Conservation (phyloP, 192 early-diverging fungal species). For the Podila minutissima region DNA sequence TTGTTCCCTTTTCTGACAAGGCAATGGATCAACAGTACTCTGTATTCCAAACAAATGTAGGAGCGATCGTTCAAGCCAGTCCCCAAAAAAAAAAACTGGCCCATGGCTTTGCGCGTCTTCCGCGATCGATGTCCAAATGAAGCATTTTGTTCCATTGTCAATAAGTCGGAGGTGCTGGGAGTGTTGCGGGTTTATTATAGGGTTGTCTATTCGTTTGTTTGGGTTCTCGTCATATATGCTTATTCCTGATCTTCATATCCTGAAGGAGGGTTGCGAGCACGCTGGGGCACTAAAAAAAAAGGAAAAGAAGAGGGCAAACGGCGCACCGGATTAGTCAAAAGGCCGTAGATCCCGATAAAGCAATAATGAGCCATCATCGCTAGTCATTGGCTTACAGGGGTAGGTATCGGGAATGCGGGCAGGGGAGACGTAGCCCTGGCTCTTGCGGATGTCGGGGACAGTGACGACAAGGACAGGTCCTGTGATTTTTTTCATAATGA, state of each 20-base stretch:
- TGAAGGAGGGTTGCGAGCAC: constrained; percentile 47
- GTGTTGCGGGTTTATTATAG: background rate
- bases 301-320: background rate
- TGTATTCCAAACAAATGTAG: no score
- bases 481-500: background rate
- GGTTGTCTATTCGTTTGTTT: background rate
- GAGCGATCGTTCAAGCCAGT: no score
- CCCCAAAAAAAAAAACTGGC: no score
- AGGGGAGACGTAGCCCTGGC: constrained; percentile 33
- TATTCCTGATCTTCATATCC: constrained; percentile 48
- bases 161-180: no score
- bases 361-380: no score
- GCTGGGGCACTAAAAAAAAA: constrained; percentile 25
- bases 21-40: no score
- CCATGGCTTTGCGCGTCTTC: no score
- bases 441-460: constrained; percentile 41
- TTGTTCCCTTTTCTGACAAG: background rate
- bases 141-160: no score
- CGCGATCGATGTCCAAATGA: no score
- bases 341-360: no score
- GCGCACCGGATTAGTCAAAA: background rate
- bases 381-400: constrained; percentile 17
- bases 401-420: constrained; percentile 46
- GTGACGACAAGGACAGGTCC: constrained; percentile 39
- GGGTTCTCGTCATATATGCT: background rate